phyloP scores from a whole-genome alignment of 2,329 filamentous ascomycete genomes.

The Fusarium concolor region DNA sequence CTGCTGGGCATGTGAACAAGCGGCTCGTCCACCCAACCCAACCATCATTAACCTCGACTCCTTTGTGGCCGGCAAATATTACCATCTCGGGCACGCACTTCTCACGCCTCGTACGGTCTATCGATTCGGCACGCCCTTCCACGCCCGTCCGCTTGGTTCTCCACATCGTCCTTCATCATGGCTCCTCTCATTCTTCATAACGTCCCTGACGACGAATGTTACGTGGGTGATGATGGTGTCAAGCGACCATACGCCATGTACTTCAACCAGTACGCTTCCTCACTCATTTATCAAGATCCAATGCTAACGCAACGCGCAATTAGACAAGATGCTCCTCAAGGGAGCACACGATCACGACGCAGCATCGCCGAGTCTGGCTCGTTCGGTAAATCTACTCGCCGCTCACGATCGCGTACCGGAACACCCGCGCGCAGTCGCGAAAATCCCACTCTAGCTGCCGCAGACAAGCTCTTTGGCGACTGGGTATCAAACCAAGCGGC shows the following conservation, averaged over 20 bases:
- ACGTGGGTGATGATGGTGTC: slow-evolving; percentile 73
- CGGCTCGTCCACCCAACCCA: slow-evolving; percentile 1
- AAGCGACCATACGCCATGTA: slow-evolving; percentile 75
- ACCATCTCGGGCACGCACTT: slow-evolving; percentile 5
- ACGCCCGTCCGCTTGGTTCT: slow-evolving; percentile 1
- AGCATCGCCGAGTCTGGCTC: slow-evolving; percentile 70
- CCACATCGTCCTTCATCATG: slow-evolving; percentile 55
- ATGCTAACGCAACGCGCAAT: slow-evolving; percentile 15
- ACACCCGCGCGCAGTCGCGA: slow-evolving; percentile 67
- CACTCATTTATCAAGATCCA: not conserved
- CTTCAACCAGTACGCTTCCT: slow-evolving; percentile 66
- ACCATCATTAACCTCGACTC: slow-evolving; percentile 7
- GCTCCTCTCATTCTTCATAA: slow-evolving; percentile 75
- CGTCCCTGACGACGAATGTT: slow-evolving; percentile 75
- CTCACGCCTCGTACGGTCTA: slow-evolving; percentile 1
- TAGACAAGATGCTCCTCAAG: slow-evolving; percentile 65
- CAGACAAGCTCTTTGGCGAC: slow-evolving; percentile 70
- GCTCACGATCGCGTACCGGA: slow-evolving; percentile 71
- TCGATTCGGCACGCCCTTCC: not conserved
- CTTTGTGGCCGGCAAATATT: slow-evolving; percentile 7
- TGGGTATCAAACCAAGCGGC: slow-evolving; percentile 65
- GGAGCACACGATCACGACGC: slow-evolving; percentile 62
- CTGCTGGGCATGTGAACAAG: slow-evolving; percentile 27
- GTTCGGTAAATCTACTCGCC: slow-evolving; percentile 74
- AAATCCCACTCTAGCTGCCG: slow-evolving; percentile 70